Base-by-base conservation (phyloP, 176 grass and related monocot species). In the Urochloa ruziziensis region DNA sequence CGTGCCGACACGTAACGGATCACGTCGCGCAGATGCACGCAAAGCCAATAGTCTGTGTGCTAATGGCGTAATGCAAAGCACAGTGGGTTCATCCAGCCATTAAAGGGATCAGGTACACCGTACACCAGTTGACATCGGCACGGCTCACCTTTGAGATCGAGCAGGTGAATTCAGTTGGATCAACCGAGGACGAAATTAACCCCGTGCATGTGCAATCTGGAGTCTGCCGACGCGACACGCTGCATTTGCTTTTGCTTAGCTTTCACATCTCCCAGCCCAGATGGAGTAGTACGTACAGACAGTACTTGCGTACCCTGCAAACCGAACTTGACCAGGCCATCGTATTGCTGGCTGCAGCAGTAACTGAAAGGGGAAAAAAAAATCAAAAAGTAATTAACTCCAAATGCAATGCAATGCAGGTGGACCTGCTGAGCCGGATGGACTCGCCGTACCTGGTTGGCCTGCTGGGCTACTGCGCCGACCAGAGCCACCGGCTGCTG, bases 401-500 rank as follows among this genome's bases (percentile, higher is more conserved):
- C 15, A 5, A 7, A 13, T 25, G 9, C 6, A 12, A 30, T 67
- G 13, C 2, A 10, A 12, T 75, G 39, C 86, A 99, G 96, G 96
- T 99, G 51, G 96, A 99, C 64, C 91, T 96, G 23, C 76, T 99
- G 52, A 99, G 96, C 86, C 44, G 88, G 83, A 79, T 99, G 89
- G 67, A 96, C 87, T 99, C 85, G 17, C 73, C 84, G 49, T 88
- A 94, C 81, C 80, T 99, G 79, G 89, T 99, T 35, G 83, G 91
- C 2, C 74, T 99, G 77, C 87, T 99, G 36, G 96, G 96, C 47
- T 99, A 99, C 87, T 99, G 96, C 64, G 96, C 96, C 2, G 96
- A 99, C 67, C 93, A 89, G 83, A 92, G 89, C 69, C 96, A 99
- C 81, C 91, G 96, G 2, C 88, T 99, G 35, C 89, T 99, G 14